Base-by-base conservation (phyloP, 371 early-diverging fungal genomes). In the Catenaria anguillulae region DNA sequence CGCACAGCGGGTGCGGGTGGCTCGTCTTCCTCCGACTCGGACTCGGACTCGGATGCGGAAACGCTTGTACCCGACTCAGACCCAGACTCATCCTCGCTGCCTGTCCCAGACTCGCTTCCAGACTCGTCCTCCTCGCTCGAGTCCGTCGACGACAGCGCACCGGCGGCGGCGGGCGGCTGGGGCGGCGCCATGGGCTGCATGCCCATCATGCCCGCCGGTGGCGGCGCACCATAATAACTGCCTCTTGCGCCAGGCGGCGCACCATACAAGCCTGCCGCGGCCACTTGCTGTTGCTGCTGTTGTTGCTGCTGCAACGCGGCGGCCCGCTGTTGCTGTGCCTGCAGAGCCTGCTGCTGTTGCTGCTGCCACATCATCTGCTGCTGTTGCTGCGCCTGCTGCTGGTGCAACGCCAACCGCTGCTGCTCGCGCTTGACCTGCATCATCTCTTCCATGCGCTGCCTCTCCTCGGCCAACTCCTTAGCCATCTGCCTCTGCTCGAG, bases 401-500 rank as follows among this genome's bases (percentile, higher is more conserved):
- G 33, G n/a, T 6, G 12, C 2, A 17, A 19, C 58, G 33, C 34
- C 17, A 3, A 17, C 29, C 21, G 33, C 29, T 58, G 26, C 58
- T 58, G 58, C 29, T 33, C 35, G 24, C 42, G 36, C 42, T 58
- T 33, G 29, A 34, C 33, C 29, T 8, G 15, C 58, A 36, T 34
- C 40, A 58, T 58, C 15, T 58, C 58, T 31, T 58, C 58, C 21
- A 36, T 13, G 21, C 58, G 36, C 31, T 33, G 24, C 17, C 36
- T 1, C 42, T 58, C 58, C 42, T 58, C 58, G 40, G 43, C 42
- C 29, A 36, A 6, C 21, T 58, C 58, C 36, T 58, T 58, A 26
- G 36, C 58, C 0, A 58, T 1, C 31, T 58, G 36, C 1, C 58
- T 34, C 58, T 33, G 34, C 42, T 58, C 58, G 24, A 58, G 58